Base-by-base conservation (phyloP, 768 basidiomycete species). In the Exsudoporus frostii region DNA sequence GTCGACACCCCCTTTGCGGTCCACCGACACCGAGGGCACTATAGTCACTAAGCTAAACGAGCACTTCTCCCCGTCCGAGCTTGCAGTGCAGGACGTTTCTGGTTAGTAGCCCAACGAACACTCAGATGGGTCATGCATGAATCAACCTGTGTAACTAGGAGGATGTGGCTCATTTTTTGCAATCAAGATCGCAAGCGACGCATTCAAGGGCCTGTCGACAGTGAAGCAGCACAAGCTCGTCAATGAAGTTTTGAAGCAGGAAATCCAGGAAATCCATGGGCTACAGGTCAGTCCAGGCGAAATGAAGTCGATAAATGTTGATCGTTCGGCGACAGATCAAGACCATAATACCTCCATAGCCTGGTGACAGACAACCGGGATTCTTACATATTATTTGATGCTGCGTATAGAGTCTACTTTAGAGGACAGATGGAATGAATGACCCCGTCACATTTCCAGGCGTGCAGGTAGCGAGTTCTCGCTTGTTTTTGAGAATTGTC, bases 131-230 rank as follows among this genome's bases (percentile, higher is more conserved):
- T n/a, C 41, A 25, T 33, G 27, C 57, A 32, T 43, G 32, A 43
- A 41, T 52, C 47, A 14, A 57, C 47, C 41, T 38, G 44, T 62
- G 15, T 45, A 14, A 30, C 20, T 42, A 97, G 96, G 94, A 49
- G 97, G 97, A 22, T 98, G 97, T 66, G 97, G 97, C n/a, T 80
- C 86, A 5, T 99, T 98, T 72, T 99, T 96, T 63, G 90, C 94
- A 39, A 95, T 99, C 56, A 79, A 82, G 13, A 90, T 99, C 56
- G 81, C 88, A 5, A 93, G 91, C 53, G 69, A 82, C n/a, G 79
- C 79, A 1, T 98, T 99, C 78, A 85, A 87, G 58, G 96, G 88
- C 9, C 72, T 98, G 37, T 71, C 90, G 1, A 88, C 84, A 39
- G 84, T 98, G 49, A 95, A 97, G 75, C 97, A 99, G 70, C 97